Evolutionary conservation across 164 flowering plant genomes (phyloP), one percentile per base, ranked within the genome.

Genomic region (Macadamia integrifolia): DNA sequence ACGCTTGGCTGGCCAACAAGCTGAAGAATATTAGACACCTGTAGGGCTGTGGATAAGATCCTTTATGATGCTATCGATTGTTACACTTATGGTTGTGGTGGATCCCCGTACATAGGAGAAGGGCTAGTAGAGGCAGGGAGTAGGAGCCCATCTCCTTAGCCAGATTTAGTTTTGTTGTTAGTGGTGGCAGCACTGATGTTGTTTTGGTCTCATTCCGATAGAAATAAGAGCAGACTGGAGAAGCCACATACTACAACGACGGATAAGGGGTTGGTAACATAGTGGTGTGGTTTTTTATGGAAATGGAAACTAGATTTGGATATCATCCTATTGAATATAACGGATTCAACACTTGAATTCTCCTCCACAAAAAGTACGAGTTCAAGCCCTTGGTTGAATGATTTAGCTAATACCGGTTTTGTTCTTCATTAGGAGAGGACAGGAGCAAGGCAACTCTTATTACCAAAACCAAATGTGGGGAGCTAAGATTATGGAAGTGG

Each of bases 161-260:
- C 23, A 23, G 23, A 23, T 23, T 23, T 23, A 23, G 23, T 23
- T 23, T 23, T 23, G 23, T 23, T 23, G 23, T 23, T 23, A 23
- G 23, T 23, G 23, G 23, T 23, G 23, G 23, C 23, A 23, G 23
- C 23, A 23, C 23, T 23, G 23, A 23, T 23, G 23, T 23, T 23
- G 23, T 23, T 23, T 23, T 23, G 23, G 14, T 61, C 66, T 61
- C 74, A 76, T 30, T 81, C 89, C 0, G 97, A 85, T 1, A 88
- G 89, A 64, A 93, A 93, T 59, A 93, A 69, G 3, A 97, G 97
- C 59, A 90, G 71, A 14, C 95, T 93, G 11, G 97, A 93, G 76
- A 90, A 92, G 17, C 87, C 94, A 70, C 98, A 92, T 0, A 92
- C 80, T 14, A 87, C 80, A 3, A 81, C 88, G 3, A 70, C 76